Percentiles rank a stretch among this genome's conserved stretches.
phyloP scores from a whole-genome alignment of 2,329 filamentous ascomycete species.

The Colletotrichum tropicale region DNA sequence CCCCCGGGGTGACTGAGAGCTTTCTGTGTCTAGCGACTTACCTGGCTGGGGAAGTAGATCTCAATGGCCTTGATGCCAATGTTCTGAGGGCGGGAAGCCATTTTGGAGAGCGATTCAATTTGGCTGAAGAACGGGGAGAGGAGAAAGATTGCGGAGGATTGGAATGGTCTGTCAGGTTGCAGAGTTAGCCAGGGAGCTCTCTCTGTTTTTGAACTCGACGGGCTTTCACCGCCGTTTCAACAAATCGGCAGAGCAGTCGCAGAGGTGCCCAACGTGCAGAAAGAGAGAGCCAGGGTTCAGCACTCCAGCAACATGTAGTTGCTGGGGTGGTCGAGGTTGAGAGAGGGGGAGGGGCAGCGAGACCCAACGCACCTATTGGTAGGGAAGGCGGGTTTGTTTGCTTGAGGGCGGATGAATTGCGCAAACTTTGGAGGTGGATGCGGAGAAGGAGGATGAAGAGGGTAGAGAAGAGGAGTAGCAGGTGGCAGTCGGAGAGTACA shows the following conservation, averaged over 20 bases:
- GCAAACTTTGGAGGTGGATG: not conserved
- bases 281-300: conserved; percentile 2
- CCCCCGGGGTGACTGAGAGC: not conserved
- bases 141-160: not conserved
- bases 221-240: conserved; percentile 24
- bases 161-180: not conserved
- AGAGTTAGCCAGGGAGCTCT: not conserved
- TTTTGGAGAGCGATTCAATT: conserved; percentile 39
- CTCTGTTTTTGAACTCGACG: not conserved
- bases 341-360: conserved; percentile 3
- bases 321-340: not conserved
- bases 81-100: conserved; percentile 82
- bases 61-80: conserved; percentile 94
- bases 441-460: not conserved
- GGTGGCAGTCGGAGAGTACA: not conserved
- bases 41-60: conserved; percentile 86
- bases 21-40: conserved; percentile 46
- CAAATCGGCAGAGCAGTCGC: not conserved
- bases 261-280: conserved; percentile 8
- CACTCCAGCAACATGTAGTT: not conserved
- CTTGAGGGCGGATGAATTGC: not conserved
- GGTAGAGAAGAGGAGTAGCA: not conserved
- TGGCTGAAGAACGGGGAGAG: not conserved
- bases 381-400: not conserved
- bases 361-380: conserved; percentile 8